Evolutionary conservation across 1,284 basidiomycete species (phyloP).

Genomic region (Pseudomicrostroma phylloplanum): DNA sequence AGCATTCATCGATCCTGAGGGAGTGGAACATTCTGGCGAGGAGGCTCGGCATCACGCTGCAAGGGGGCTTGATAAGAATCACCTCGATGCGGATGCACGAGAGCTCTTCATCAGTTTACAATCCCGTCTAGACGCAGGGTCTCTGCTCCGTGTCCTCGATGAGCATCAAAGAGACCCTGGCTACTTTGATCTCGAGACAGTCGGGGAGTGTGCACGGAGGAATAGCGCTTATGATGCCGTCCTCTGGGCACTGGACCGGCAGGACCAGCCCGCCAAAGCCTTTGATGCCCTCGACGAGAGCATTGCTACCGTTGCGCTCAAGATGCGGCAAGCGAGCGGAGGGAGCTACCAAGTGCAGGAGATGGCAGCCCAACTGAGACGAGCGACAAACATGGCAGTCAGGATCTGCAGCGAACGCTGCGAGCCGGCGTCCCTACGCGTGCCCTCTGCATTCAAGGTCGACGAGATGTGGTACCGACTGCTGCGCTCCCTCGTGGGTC

Average conservation of each 20-base stretch:
- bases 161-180: conserved; percentile 55
- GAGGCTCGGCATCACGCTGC: background rate
- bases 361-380: conserved; percentile 10
- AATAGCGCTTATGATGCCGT: conserved; percentile 67
- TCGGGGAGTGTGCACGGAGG: conserved; percentile 64
- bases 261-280: conserved; percentile 60
- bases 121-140: conserved; percentile 63
- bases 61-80: conserved; percentile 14
- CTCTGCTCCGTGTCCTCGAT: conserved; percentile 65
- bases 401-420: conserved; percentile 25
- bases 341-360: background rate
- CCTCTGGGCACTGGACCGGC: conserved; percentile 71
- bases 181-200: conserved; percentile 61
- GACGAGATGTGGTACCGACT: conserved; percentile 87
- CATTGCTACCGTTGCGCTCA: conserved; percentile 53
- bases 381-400: conserved; percentile 26
- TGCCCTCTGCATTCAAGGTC: conserved; percentile 54
- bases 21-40: background rate
- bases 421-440: conserved; percentile 8
- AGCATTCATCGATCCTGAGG: conserved; percentile 58
- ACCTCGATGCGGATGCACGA: conserved; percentile 57
- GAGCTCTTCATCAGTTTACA: conserved; percentile 68
- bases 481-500: conserved; percentile 70
- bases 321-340: conserved; percentile 12
- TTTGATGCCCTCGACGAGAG: conserved; percentile 31